Evolutionary conservation across 495 filamentous ascomycete genomes (phyloP), one percentile per base, ranked within the genome.

Genomic region (Trichocladium uniseriatum): DNA sequence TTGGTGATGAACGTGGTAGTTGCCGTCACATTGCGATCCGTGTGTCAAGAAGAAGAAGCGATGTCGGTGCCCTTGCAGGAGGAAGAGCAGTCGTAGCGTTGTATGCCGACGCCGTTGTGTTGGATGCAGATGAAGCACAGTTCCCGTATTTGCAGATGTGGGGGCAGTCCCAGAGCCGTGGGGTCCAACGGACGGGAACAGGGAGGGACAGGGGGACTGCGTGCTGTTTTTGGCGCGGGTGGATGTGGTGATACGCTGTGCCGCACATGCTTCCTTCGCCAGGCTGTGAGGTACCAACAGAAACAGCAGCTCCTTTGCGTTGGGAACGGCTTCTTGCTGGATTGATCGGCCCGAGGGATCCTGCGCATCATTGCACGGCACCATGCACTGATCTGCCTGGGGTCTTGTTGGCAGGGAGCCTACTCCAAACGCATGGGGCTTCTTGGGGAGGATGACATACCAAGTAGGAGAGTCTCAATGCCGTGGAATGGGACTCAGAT

Each of bases 191-290:
- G 6, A 21, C 4, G n/a, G n/a, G n/a, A n/a, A n/a, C n/a, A 15
- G 16, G 19, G 7, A 13, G 38, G 45, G 37, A 18, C 24, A 3
- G n/a, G 24, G 15, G 35, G 5, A 29, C 32, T 8, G 15, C 38
- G 41, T 43, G 45, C 49, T 52, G 49, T 52, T 54, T 54, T 54
- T 49, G 45, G 51, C 19, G 15, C 28, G 21, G 18, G 45, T 36
- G 47, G 45, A 39, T 45, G 45, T 27, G 19, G 52, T 49, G 46
- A 54, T 44, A 49, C 51, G 36, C 52, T 45, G 41, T 45, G 52
- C 52, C 52, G 52, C 52, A 54, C n/a, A 15, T 36, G 44, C 5
- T 29, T 38, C 46, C 40, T 27, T 42, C 24, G 38, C 24, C 32
- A 54, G 34, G 39, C 39, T 38, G 35, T 45, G n/a, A n/a, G n/a